phyloP scores from a whole-genome alignment of 306 rosid genomes.

The Quillaja saponaria region DNA sequence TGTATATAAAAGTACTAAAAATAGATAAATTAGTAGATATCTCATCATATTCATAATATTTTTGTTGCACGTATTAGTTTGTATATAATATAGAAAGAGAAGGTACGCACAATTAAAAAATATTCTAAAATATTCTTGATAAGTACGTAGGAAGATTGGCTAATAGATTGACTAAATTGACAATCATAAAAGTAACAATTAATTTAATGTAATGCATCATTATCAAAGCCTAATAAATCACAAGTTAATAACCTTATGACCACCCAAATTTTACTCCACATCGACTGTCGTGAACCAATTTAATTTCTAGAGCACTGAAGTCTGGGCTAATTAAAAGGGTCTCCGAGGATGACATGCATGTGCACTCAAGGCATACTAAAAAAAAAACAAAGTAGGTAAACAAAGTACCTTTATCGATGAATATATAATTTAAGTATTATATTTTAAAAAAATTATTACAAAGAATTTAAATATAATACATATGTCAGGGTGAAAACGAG shows the following conservation, averaged over 20 bases:
- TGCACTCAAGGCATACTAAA: not conserved
- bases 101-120: too few relatives aligned
- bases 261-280: conserved; percentile 29
- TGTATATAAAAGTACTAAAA: too few relatives aligned
- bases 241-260: conserved; percentile 40
- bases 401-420: too few relatives aligned
- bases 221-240: conserved; percentile 34
- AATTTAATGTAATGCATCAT: conserved; percentile 32
- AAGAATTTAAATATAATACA: too few relatives aligned
- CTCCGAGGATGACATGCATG: conserved; percentile 35
- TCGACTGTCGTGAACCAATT: conserved; percentile 37
- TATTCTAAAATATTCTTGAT: too few relatives aligned
- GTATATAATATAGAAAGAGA: conserved; percentile 3
- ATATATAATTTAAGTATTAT: too few relatives aligned
- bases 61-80: too few relatives aligned
- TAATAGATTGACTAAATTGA: not conserved
- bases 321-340: conserved; percentile 6
- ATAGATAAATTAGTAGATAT: too few relatives aligned
- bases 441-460: too few relatives aligned
- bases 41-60: too few relatives aligned
- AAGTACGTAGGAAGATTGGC: not conserved
- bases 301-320: conserved; percentile 47
- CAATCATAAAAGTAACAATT: not conserved
- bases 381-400: not conserved
- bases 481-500: not conserved